Base-by-base conservation (phyloP, 164 flowering plant genomes). In the Piper longum region DNA sequence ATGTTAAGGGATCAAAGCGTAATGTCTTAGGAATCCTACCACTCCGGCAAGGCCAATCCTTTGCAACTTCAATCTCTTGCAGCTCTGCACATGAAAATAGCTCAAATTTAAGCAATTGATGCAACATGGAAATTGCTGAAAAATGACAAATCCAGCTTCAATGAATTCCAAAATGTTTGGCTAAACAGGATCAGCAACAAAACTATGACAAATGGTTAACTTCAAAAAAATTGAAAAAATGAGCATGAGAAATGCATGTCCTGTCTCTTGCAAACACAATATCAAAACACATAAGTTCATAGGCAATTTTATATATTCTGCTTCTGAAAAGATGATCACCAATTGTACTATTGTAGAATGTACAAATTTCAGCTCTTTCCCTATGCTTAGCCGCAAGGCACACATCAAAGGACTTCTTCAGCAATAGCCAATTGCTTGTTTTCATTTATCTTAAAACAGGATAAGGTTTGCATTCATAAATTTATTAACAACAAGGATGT, bases 1-100 rank as follows among this genome's bases (percentile, higher is more conserved):
- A 93, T 43, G 91, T 81, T 59, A 70, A 54, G n/a, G 98, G 97
- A 75, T 93, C 89, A 80, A 93, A 90, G 2, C 96, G 84, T 74
- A 85, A 64, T 3, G 97, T 86, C 66, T 78, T 85, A 7, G 82
- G 85, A 70, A 86, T 71, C 63, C 67, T 58, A 40, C 91, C 96
- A 41, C 73, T 77, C 70, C 68, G 83, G 70, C 92, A 86, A 59
- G 98, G 96, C 97, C 98, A 89, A 62, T 68, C 69, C 54, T 71
- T 74, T 18, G 97, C 83, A 64, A 63, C 84, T 16, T 76, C 78
- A 18, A 93, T 82, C 70, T 82, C 87, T 77, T 75, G 78, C 76
- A 90, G 62, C 76, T 81, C 97, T 88, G 82, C 72, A 48, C 64
- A 63, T 13, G 26, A 26, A 26, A 61, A 41, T 39, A 39, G 13